phyloP scores from a whole-genome alignment of 805 yeast genomes.

The Dipodascus albidus region DNA sequence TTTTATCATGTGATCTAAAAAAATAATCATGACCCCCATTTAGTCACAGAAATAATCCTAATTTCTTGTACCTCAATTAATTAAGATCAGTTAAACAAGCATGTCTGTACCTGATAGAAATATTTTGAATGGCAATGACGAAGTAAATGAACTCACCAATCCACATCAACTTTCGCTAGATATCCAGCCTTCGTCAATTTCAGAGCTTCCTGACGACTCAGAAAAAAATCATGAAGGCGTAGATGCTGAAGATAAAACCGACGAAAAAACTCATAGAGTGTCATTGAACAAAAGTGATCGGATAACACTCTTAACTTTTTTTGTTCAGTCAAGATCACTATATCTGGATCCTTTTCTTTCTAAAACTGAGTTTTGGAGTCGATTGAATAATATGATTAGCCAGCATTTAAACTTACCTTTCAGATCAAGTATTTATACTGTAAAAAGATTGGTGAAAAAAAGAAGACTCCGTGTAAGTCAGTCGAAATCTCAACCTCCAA shows the following conservation, averaged over 20 bases:
- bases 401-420: not conserved
- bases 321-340: not conserved
- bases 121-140: not conserved
- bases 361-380: not conserved
- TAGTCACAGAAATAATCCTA: not conserved
- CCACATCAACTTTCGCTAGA: no score
- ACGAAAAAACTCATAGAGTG: not conserved
- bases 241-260: not conserved
- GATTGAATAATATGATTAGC: not conserved
- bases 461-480: not conserved
- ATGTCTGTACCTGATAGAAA: no score
- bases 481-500: not conserved
- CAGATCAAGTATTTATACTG: not conserved
- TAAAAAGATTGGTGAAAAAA: not conserved
- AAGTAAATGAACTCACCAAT: no score
- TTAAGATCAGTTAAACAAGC: no score
- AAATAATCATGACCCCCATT: not conserved
- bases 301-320: not conserved
- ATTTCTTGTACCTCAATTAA: no score
- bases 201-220: no score
- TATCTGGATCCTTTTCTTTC: not conserved
- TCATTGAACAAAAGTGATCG: not conserved
- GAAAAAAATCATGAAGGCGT: no score
- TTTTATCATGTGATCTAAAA: no score
- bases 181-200: no score